Percentiles rank a stretch among this genome's conserved stretches.
Conservation (phyloP, 139 green algal species). For the Chlorella sp. region DNA sequence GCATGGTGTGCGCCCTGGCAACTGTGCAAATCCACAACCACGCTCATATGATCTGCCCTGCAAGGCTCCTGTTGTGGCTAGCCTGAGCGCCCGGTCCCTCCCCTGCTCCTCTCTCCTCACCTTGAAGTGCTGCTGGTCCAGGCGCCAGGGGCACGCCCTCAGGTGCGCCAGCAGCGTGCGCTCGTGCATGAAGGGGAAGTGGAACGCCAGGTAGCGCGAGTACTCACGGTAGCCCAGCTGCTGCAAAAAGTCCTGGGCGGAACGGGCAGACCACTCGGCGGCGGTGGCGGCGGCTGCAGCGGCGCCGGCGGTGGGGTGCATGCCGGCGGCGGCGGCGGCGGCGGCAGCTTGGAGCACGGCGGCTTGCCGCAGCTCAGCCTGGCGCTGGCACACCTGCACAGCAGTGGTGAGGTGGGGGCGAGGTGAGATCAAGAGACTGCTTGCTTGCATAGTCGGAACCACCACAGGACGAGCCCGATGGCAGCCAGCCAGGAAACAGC, state of each 20-base stretch:
- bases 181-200: constrained; percentile 95
- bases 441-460: too few species aligned
- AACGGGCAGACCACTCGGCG: too few species aligned
- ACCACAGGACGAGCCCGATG: too few species aligned
- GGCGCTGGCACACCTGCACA: constrained; percentile 18
- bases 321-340: too few species aligned
- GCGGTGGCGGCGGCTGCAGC: too few species aligned
- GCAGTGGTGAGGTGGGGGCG: too few species aligned
- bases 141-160: constrained; percentile 73
- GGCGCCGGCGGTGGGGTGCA: constrained; percentile 13
- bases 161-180: constrained; percentile 85
- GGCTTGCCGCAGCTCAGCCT: constrained; percentile 10
- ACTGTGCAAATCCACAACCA: too few species aligned
- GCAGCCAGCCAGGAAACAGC: too few species aligned
- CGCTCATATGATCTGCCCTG: too few species aligned
- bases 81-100: too few species aligned
- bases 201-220: constrained; percentile 84
- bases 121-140: constrained; percentile 78
- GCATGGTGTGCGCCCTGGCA: background rate
- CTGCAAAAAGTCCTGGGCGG: constrained; percentile 80
- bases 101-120: constrained; percentile 9
- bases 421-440: too few species aligned
- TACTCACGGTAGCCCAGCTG: constrained; percentile 91
- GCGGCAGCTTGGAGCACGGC: too few species aligned
- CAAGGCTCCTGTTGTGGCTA: background rate